Conservation (phyloP, 495 filamentous ascomycete species). For the Venustampulla echinocandica region DNA sequence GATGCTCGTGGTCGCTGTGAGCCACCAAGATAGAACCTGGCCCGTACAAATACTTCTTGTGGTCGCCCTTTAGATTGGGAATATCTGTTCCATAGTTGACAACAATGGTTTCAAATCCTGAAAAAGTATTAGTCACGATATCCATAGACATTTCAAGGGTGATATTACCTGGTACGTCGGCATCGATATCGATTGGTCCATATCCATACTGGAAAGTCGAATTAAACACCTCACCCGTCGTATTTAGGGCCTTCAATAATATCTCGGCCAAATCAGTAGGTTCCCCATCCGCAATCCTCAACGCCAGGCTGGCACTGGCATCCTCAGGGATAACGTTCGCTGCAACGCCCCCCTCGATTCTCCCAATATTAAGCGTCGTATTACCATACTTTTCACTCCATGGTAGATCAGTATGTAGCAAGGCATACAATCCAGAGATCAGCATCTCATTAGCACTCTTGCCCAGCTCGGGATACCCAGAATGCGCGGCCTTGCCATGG, state of each 20-base stretch:
- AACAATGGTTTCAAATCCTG: slow-evolving; percentile 65
- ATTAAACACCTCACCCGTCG: slow-evolving; percentile 49
- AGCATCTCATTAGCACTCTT: slow-evolving; percentile 69
- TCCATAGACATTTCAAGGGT: not conserved
- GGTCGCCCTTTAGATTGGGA: slow-evolving; percentile 59
- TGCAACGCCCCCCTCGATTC: slow-evolving; percentile 73
- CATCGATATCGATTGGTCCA: slow-evolving; percentile 65
- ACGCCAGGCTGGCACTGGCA: slow-evolving; percentile 56
- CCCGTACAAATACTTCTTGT: slow-evolving; percentile 54
- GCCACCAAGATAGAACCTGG: slow-evolving; percentile 63
- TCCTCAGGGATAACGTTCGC: slow-evolving; percentile 74
- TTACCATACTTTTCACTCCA: slow-evolving; percentile 67
- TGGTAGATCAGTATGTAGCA: slow-evolving; percentile 63
- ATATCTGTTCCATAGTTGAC: slow-evolving; percentile 94
- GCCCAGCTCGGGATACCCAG: slow-evolving; percentile 82
- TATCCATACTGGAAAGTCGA: slow-evolving; percentile 54
- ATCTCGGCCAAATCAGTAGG: slow-evolving; percentile 45
- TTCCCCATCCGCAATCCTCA: slow-evolving; percentile 67
- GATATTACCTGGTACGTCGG: slow-evolving; percentile 59
- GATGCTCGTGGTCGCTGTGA: slow-evolving; percentile 74
- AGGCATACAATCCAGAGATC: slow-evolving; percentile 51
- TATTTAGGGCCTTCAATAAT: slow-evolving; percentile 50
- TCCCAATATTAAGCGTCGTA: slow-evolving; percentile 80
- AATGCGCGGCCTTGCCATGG: slow-evolving; percentile 73
- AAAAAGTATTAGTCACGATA: slow-evolving; percentile 1